Evolutionary conservation across 73 alveolate genomes (phyloP).

Genomic region (Tetrahymena malaccensis): DNA sequence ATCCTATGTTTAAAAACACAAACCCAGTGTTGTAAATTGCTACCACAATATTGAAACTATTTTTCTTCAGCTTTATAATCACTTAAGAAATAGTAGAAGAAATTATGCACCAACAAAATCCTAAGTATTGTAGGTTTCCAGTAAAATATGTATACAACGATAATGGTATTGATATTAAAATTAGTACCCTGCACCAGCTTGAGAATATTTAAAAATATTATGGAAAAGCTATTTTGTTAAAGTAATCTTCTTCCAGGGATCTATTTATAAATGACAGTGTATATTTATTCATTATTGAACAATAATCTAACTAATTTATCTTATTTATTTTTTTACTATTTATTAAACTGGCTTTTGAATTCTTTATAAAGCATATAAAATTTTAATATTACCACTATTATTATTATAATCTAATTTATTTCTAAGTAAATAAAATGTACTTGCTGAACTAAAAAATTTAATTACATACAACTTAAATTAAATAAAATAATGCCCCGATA

Average conservation of each 20-base stretch:
- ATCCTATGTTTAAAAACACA: not conserved
- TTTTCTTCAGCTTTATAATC: not conserved
- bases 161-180: not conserved
- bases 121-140: not conserved
- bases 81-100: not conserved
- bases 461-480: no score
- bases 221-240: not conserved
- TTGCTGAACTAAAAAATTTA: no score
- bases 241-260: not conserved
- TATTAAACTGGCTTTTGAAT: no score
- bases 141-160: not conserved
- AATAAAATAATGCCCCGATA: no score
- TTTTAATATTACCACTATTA: no score
- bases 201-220: not conserved
- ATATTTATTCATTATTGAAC: not conserved
- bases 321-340: not conserved
- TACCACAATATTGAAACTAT: not conserved
- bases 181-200: not conserved
- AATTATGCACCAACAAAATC: not conserved
- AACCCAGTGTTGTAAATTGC: not conserved
- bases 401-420: no score
- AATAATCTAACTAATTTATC: not conserved
- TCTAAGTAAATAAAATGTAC: no score
- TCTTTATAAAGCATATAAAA: no score
- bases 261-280: not conserved